Evolutionary conservation across 2,329 filamentous ascomycete genomes (phyloP).

Genomic region (Didymosphaeria variabile): DNA sequence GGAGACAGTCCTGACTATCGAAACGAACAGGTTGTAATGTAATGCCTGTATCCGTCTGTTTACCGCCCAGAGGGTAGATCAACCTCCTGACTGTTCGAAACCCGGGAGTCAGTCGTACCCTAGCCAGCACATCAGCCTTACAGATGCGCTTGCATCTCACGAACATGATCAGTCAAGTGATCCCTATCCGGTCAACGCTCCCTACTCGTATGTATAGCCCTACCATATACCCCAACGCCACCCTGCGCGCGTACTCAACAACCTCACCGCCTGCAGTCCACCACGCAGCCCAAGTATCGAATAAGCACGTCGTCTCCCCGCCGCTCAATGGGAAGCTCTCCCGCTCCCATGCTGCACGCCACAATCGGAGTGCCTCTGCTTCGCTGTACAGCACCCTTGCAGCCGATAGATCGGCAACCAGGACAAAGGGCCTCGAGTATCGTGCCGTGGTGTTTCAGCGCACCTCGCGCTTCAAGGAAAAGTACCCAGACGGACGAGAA

Average conservation of each 20-base stretch:
- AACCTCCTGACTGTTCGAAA: background rate
- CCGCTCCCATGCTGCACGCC: conserved; percentile 8
- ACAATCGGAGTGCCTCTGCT: background rate
- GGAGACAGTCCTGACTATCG: background rate
- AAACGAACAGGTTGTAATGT: background rate
- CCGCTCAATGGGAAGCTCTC: conserved; percentile 20
- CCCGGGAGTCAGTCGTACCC: background rate
- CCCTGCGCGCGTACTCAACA: background rate
- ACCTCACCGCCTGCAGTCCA: background rate
- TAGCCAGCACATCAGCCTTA: background rate
- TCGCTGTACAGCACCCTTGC: background rate
- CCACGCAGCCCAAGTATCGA: conserved; percentile 38
- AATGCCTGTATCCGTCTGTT: background rate
- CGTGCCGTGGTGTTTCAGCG: background rate
- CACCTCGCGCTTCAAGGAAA: conserved; percentile 5
- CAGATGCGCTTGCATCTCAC: background rate
- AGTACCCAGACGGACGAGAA: background rate
- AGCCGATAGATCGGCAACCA: conserved; percentile 9
- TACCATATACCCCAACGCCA: no score
- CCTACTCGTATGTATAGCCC: background rate
- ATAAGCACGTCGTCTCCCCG: conserved; percentile 27
- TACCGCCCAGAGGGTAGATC: background rate
- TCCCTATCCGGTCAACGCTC: no score
- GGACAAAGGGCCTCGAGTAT: background rate
- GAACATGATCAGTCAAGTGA: background rate